Conservation (phyloP, 2,329 filamentous ascomycete genomes). For the Cyphellophora europaea region DNA sequence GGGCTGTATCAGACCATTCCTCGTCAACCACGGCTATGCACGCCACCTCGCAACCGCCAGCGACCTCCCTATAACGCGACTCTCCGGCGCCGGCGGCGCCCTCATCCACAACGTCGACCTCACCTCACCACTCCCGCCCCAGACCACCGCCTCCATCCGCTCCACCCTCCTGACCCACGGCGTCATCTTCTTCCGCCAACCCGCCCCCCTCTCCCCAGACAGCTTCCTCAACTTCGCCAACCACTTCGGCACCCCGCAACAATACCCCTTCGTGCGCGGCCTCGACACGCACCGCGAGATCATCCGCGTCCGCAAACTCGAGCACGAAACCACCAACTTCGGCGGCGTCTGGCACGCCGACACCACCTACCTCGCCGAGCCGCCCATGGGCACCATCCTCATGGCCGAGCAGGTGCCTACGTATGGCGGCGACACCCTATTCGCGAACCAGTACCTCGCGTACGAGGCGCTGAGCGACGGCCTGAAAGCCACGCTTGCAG, state of each 20-base stretch:
- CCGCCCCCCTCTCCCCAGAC: slow-evolving; percentile 8
- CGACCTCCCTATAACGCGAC: slow-evolving; percentile 12
- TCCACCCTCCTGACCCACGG: slow-evolving; percentile 14
- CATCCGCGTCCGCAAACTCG: slow-evolving; percentile 16
- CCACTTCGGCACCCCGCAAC: slow-evolving; percentile 14
- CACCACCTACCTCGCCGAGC: slow-evolving; percentile 14
- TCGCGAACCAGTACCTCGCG: slow-evolving; percentile 20
- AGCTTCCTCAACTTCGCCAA: slow-evolving; percentile 11
- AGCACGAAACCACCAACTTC: slow-evolving; percentile 16
- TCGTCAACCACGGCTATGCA: too few species aligned
- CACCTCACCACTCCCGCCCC: slow-evolving; percentile 3
- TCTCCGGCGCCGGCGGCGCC: slow-evolving; percentile 15
- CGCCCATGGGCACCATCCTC: slow-evolving; percentile 15
- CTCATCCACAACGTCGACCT: slow-evolving; percentile 15
- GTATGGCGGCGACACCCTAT: slow-evolving; percentile 24
- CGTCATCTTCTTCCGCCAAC: slow-evolving; percentile 17
- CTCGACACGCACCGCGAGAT: slow-evolving; percentile 14
- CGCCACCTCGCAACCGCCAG: too few species aligned
- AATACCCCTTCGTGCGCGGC: slow-evolving; percentile 17
- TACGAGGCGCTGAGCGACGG: slow-evolving; percentile 24
- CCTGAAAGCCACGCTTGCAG: slow-evolving; percentile 19
- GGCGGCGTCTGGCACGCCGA: slow-evolving; percentile 18
- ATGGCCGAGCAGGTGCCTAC: slow-evolving; percentile 17
- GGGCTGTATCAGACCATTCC: too few species aligned
- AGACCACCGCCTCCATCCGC: slow-evolving; percentile 12